Evolutionary conservation across 495 filamentous ascomycete species (phyloP), one percentile per base, ranked within the genome.

Genomic region (Tetracladium marchalianum): DNA sequence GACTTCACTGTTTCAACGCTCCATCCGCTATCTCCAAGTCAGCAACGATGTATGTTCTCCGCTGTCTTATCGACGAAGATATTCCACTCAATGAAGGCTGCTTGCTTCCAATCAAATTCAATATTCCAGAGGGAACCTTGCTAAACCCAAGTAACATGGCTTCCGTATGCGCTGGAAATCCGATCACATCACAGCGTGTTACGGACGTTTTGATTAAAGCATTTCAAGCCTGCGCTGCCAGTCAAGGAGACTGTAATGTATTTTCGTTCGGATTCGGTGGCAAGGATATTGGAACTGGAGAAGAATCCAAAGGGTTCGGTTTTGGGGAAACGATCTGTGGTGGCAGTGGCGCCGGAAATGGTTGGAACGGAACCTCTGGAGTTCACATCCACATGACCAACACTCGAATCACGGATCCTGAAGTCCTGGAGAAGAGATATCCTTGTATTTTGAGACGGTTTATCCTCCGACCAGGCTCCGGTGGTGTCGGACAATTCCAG

Each of bases 341-440:
- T n/a, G 81, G 81, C 24, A 73, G 69, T 44, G 81, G 81, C 39
- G 81, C 81, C 0, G 80, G 80, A 0, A 70, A 76, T 8, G 68
- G 66, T 32, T 84, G 80, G 81, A 56, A 73, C 34, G 81, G 81
- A 35, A 76, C 77, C n/a, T 70, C 63, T 11, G 81, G 81, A 16
- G 75, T 84, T 16, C 81, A 84, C 47, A 80, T 77, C 5, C 78
- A 84, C 50, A 84, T 84, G 78, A 85, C 81, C 11, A 85, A 85
- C 51, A 85, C 81, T 1, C 73, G 81, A 0, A 85, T 84, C 53
- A 85, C 81, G 2, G 81, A 85, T 57, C 67, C 78, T 0, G 81
- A 85, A 45, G 72, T 82, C 36, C 74, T 85, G 34, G 81, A 85
- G 56, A 71, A 80, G 31, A 68, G 81, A 17, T 85, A 85, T 51